A percentile compares a stretch with the other conserved stretches of the same genome.
Conservation (phyloP, 2,329 filamentous ascomycete genomes). For the Penicillium hesseltinei region DNA sequence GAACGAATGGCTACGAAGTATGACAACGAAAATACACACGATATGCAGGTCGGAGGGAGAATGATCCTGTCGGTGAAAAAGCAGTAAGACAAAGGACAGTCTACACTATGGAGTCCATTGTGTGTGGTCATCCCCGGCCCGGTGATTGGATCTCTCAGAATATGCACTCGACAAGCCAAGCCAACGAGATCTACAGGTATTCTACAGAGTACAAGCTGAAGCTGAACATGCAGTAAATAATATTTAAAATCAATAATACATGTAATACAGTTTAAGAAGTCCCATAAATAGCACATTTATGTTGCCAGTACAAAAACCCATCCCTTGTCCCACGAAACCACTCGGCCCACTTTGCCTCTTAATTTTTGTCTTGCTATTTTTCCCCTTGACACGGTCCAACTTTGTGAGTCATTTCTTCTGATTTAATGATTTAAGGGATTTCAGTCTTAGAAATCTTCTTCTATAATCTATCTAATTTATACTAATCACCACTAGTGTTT, state of each 20-base stretch:
- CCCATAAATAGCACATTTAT: not conserved
- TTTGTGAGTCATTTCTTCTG: slow-evolving; percentile 6
- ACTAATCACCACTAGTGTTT: slow-evolving; percentile 6
- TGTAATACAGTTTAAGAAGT: not conserved
- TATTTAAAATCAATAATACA: not conserved
- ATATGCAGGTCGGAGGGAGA: not conserved
- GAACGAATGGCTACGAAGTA: not conserved
- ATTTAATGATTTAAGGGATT: not conserved
- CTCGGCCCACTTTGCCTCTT: slow-evolving; percentile 7
- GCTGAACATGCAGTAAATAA: not conserved
- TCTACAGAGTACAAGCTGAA: not conserved
- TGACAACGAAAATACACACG: not conserved
- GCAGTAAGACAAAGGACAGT: not conserved
- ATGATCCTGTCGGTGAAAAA: not conserved
- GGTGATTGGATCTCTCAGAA: slow-evolving; percentile 1
- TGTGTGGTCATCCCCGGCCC: slow-evolving; percentile 1
- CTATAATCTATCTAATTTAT: not conserved
- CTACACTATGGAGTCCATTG: not conserved
- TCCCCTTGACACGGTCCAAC: not conserved
- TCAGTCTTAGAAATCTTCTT: not conserved
- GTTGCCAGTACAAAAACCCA: not conserved
- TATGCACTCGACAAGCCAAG: not conserved
- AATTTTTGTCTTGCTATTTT: not conserved
- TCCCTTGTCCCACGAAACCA: not conserved
- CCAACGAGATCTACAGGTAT: not conserved